Evolutionary conservation across 176 grass and related monocot genomes (phyloP).

Genomic region (Bothriochloa decipiens): DNA sequence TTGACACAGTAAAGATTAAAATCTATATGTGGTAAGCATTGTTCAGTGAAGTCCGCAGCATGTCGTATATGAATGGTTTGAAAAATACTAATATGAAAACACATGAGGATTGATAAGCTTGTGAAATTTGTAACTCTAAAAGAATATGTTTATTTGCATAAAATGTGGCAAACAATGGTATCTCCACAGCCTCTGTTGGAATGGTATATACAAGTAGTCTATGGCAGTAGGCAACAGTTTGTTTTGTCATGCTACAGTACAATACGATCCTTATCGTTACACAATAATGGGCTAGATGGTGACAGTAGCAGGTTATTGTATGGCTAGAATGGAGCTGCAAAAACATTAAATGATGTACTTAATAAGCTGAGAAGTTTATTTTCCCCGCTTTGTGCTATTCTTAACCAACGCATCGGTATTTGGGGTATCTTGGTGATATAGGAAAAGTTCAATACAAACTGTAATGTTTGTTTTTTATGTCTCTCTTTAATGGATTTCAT

Average conservation of each 20-base stretch:
- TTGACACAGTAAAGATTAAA: neutral
- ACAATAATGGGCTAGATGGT: neutral
- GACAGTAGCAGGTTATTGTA: neutral
- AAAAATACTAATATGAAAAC: neutral
- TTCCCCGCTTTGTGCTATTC: neutral
- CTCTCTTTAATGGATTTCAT: slow-evolving; percentile 30
- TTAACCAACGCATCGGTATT: slow-evolving; percentile 21
- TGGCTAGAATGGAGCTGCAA: neutral
- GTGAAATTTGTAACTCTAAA: neutral
- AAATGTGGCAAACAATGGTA: neutral
- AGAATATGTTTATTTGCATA: slow-evolving; percentile 1
- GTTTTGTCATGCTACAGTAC: neutral
- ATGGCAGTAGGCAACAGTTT: neutral
- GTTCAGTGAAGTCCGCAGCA: neutral
- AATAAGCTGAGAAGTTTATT: neutral
- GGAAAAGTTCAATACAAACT: neutral
- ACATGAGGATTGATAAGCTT: neutral
- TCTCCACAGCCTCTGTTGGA: neutral
- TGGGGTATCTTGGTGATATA: slow-evolving; percentile 26
- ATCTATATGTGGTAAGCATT: neutral
- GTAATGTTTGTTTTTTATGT: slow-evolving; percentile 12
- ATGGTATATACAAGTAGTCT: neutral
- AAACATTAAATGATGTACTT: neutral
- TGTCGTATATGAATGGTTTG: neutral
- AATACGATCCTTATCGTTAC: neutral